These are phyloP conservation scores for Lactarius akahatsu DNA, from an alignment of 768 basidiomycete genomes.

Conservation along the genomic window DNA sequence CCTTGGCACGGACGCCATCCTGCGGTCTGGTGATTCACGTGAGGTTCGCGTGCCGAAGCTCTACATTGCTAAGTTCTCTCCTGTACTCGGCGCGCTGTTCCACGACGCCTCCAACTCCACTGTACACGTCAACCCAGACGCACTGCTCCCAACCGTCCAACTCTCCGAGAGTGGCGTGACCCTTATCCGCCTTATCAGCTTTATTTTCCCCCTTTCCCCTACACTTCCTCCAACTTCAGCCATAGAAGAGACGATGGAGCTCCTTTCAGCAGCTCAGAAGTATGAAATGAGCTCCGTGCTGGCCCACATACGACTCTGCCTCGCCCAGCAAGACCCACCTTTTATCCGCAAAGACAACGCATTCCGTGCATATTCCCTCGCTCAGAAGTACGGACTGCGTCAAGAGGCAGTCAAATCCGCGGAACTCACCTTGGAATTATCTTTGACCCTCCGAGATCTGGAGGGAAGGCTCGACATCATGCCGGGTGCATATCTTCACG, in stretches of 20 bases:
- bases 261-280: conserved; percentile 16
- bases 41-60: conserved; percentile 46
- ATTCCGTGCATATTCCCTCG: conserved; percentile 1
- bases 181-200: conserved; percentile 12
- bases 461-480: not conserved
- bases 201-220: not conserved
- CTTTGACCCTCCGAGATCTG: not conserved
- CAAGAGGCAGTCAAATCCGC: conserved; percentile 5
- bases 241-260: conserved; percentile 6
- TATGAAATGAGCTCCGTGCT: conserved; percentile 12
- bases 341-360: not conserved
- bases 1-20: conserved; percentile 42
- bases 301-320: conserved; percentile 2
- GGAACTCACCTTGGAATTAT: not conserved
- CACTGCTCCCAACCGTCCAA: not conserved
- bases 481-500: conserved; percentile 13
- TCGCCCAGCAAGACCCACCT: not conserved
- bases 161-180: not conserved
- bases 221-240: not conserved
- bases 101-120: conserved; percentile 23
- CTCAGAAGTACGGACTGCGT: conserved; percentile 8
- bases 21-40: conserved; percentile 44
- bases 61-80: conserved; percentile 43
- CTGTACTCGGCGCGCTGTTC: conserved; percentile 36
- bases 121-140: not conserved